These are phyloP conservation scores for Begonia loranthoides DNA, from an alignment of 306 rosid genomes.

Conservation along the genomic window DNA sequence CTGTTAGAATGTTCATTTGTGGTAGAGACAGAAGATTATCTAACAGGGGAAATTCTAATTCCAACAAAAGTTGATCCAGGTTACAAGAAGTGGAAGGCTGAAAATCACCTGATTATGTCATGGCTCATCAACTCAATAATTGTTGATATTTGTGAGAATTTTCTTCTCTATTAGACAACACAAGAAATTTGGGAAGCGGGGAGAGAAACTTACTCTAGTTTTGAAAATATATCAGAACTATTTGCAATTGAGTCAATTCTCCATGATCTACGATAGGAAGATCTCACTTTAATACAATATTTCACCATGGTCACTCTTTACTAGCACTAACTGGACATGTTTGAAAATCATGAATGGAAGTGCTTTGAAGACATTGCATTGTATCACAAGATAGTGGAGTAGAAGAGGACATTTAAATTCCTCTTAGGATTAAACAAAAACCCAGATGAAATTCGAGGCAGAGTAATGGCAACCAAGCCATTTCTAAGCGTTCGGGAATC, in stretches of 20 bases:
- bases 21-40: too few species aligned
- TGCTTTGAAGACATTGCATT: too few species aligned
- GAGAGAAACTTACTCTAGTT: neutral
- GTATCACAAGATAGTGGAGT: too few species aligned
- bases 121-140: slow-evolving; percentile 5
- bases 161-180: neutral
- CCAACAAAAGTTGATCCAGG: too few species aligned
- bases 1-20: too few species aligned
- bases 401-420: too few species aligned
- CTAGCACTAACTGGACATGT: slow-evolving; percentile 9
- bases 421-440: too few species aligned
- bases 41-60: too few species aligned
- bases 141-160: neutral
- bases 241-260: too few species aligned
- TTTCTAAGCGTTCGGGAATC: neutral
- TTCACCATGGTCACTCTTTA: slow-evolving; percentile 1
- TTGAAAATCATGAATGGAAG: too few species aligned
- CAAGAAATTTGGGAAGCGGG: neutral
- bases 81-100: too few species aligned
- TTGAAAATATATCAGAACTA: neutral
- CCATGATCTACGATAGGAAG: slow-evolving; percentile 3
- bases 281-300: neutral
- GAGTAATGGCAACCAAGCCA: neutral
- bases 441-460: slow-evolving; percentile 2
- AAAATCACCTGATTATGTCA: too few species aligned